Evolutionary conservation across 2,329 filamentous ascomycete genomes (phyloP), one percentile per base, ranked within the genome.

Genomic region (Trichoderma sp.): DNA sequence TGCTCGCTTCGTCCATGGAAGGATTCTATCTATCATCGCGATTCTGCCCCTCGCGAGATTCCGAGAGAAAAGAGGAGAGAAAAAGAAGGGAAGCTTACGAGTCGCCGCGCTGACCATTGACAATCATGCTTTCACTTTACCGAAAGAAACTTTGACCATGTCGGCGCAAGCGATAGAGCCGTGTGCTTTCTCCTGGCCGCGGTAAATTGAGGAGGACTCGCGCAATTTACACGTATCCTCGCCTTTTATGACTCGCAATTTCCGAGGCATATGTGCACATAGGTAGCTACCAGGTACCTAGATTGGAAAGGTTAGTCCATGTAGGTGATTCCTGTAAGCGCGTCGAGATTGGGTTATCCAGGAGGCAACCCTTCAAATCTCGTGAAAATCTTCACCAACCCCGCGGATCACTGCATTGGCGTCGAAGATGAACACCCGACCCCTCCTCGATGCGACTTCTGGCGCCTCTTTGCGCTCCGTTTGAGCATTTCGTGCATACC

Each of bases 401-500:
- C 39, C 34, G 28, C 57, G 50, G 60, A 44, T 55, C 44, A 30
- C 50, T 54, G 59, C 59, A 52, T 54, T 39, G 59, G 28, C 39
- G 45, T 50, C 52, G 55, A 28, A 60, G 39, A 54, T 41, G 28
- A 39, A 39, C 19, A 24, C 21, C 21, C 21, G 21, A 24, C 21
- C 21, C 21, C 30, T 47, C 30, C 43, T 44, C 44, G 43, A 52
- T 47, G 26, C 63, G 55, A 65, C 28, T 5, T 41, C 56, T 47
- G 47, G 48, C 41, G 41, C 47, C 30, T 34, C 50, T 55, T 24
- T 63, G 60, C 60, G 17, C 60, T 65, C 56, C 26, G 26, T n/a
- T 28, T n/a, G n/a, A 47, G 55, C 56, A 58, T 65, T 57, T 51
- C 64, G 34, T 58, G 64, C 60, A 66, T 66, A 55, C 45, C 41